Conservation (phyloP, 768 basidiomycete species). For the Leccinum arenicola region DNA sequence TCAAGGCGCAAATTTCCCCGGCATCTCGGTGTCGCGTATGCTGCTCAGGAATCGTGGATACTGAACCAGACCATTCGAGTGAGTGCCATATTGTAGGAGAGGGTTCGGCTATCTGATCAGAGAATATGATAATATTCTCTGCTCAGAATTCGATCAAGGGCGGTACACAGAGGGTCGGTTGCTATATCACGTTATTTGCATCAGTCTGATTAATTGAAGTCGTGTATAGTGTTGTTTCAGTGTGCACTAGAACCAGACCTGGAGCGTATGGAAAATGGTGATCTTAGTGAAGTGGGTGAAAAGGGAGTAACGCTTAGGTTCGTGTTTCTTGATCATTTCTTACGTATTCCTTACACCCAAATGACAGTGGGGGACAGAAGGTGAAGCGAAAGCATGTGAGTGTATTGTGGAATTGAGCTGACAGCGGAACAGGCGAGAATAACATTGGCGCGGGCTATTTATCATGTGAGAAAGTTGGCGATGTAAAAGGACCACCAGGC, state of each 20-base stretch:
- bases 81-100: background rate
- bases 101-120: background rate
- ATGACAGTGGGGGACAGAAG: conserved; percentile 12
- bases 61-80: conserved; percentile 73
- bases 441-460: conserved; percentile 51
- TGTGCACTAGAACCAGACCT: conserved; percentile 44
- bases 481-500: background rate
- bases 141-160: conserved; percentile 2
- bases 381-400: background rate
- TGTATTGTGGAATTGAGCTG: background rate
- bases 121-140: conserved; percentile 8
- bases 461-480: conserved; percentile 43
- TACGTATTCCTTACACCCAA: background rate
- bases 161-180: conserved; percentile 2
- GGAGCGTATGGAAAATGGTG: conserved; percentile 51
- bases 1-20: conserved; percentile 72
- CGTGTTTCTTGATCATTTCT: background rate
- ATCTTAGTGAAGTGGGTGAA: conserved; percentile 68
- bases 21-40: conserved; percentile 67
- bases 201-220: background rate
- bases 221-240: conserved; percentile 31
- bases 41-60: conserved; percentile 84
- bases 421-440: conserved; percentile 39
- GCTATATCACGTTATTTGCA: background rate
- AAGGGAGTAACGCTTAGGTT: conserved; percentile 57